Percentiles rank a stretch among this genome's conserved stretches.
These are phyloP conservation scores for Penicillium sumatraense DNA, from an alignment of 2,329 filamentous ascomycete genomes.

Conservation along the genomic window DNA sequence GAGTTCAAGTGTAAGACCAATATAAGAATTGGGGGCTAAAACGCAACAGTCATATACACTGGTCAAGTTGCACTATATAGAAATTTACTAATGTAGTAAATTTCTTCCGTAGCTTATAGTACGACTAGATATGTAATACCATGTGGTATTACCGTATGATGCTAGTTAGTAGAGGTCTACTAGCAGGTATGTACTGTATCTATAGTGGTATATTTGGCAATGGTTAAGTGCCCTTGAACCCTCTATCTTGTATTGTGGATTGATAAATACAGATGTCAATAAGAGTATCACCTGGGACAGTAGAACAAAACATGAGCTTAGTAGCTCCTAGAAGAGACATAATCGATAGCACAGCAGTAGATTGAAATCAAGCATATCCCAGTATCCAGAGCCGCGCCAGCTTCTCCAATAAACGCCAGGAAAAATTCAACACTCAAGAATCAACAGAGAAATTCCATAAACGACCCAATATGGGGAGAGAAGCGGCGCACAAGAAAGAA, in stretches of 20 bases:
- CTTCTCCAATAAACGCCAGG: slow-evolving; percentile 24
- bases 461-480: slow-evolving; percentile 15
- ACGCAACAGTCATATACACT: background rate
- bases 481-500: slow-evolving; percentile 10
- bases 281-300: slow-evolving; percentile 2
- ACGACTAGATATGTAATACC: too few relatives aligned
- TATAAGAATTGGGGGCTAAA: background rate
- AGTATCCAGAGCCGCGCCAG: slow-evolving; percentile 14
- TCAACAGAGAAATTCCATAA: slow-evolving; percentile 13
- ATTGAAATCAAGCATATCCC: slow-evolving; percentile 12
- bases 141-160: too few relatives aligned
- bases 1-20: background rate
- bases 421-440: slow-evolving; percentile 9
- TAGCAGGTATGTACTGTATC: too few relatives aligned
- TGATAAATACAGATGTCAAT: background rate
- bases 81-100: too few relatives aligned
- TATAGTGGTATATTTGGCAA: too few relatives aligned
- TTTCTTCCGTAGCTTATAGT: too few relatives aligned
- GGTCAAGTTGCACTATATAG: background rate
- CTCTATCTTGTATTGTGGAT: background rate
- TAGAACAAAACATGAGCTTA: background rate
- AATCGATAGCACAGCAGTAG: slow-evolving; percentile 7
- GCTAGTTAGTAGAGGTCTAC: too few relatives aligned
- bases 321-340: background rate
- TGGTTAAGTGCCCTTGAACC: background rate